phyloP scores from a whole-genome alignment of 108 stramenopile species.

The Pinguiococcus pyrenoidosus region DNA sequence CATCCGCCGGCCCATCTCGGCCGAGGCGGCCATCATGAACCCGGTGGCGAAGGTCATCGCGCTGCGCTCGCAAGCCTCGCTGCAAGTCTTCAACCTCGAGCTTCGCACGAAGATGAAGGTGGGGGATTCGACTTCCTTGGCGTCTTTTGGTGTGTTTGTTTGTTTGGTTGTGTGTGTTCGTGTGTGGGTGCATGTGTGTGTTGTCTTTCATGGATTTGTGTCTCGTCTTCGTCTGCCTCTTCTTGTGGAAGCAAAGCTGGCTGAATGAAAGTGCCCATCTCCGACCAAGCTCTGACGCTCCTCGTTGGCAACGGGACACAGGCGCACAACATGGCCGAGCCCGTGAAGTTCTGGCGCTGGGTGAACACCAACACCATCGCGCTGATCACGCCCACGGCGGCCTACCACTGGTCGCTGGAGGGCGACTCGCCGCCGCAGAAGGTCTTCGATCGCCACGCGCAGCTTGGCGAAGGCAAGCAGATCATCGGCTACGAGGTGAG shows the following conservation, averaged over 20 bases:
- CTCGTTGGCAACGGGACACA: too few relatives aligned
- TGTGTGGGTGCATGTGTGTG: too few relatives aligned
- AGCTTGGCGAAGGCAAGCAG: conserved; percentile 58
- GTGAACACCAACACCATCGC: conserved; percentile 66
- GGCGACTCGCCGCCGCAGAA: conserved; percentile 59
- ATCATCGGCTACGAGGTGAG: conserved; percentile 96
- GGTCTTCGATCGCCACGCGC: conserved; percentile 83
- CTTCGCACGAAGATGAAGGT: conserved; percentile 81
- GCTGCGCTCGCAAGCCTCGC: conserved; percentile 29
- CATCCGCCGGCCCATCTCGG: conserved; percentile 82
- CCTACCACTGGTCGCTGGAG: conserved; percentile 84
- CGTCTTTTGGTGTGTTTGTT: too few relatives aligned
- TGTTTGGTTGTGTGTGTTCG: too few relatives aligned
- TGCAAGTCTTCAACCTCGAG: conserved; percentile 97
- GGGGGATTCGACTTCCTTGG: too few relatives aligned
- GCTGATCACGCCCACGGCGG: conserved; percentile 77
- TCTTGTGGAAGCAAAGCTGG: too few relatives aligned
- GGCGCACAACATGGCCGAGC: conserved; percentile 65
- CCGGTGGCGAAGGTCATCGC: conserved; percentile 74
- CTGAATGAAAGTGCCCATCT: too few relatives aligned
- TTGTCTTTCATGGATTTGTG: too few relatives aligned
- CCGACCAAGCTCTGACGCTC: too few relatives aligned
- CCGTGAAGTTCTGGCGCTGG: conserved; percentile 94
- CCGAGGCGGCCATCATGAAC: conserved; percentile 97
- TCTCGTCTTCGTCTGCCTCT: too few relatives aligned